These are phyloP conservation scores for Fusarium nodosum DNA, from an alignment of 2,329 filamentous ascomycete species.

Conservation along the genomic window DNA sequence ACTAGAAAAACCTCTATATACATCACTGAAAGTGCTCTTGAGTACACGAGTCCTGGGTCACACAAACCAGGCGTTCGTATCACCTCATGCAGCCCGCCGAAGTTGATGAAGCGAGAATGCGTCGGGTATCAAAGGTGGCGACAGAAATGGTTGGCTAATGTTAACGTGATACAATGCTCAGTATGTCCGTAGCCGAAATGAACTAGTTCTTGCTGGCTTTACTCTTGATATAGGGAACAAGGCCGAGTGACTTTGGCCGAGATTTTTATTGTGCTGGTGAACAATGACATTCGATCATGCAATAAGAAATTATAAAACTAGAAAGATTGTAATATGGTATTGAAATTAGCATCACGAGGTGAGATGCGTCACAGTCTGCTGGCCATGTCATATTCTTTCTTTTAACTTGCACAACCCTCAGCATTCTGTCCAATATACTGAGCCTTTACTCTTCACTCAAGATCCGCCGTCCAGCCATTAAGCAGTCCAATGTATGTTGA, in stretches of 20 bases:
- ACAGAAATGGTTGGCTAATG: conserved; percentile 23
- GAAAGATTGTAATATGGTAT: not conserved
- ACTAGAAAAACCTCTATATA: not conserved
- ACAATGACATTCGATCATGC: not conserved
- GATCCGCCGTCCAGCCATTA: not conserved
- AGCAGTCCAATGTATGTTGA: not conserved
- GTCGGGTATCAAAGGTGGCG: conserved; percentile 18
- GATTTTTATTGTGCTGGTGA: not conserved
- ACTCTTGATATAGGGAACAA: not conserved
- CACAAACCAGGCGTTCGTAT: conserved; percentile 37
- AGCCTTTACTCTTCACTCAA: not conserved
- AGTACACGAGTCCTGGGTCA: conserved; percentile 14
- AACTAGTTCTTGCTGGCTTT: conserved; percentile 3
- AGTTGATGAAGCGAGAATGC: conserved; percentile 44
- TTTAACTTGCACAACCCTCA: not conserved
- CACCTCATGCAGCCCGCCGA: conserved; percentile 38
- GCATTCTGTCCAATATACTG: not conserved
- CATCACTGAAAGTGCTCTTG: not conserved
- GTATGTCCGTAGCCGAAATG: conserved; percentile 36
- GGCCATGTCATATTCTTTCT: not conserved
- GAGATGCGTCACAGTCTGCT: not conserved
- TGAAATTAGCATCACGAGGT: not conserved
- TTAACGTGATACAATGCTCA: conserved; percentile 17
- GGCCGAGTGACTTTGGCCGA: not conserved
- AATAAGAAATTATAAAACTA: not conserved